phyloP scores from a whole-genome alignment of 192 early-diverging fungal species.

The Coemansia sp. region DNA sequence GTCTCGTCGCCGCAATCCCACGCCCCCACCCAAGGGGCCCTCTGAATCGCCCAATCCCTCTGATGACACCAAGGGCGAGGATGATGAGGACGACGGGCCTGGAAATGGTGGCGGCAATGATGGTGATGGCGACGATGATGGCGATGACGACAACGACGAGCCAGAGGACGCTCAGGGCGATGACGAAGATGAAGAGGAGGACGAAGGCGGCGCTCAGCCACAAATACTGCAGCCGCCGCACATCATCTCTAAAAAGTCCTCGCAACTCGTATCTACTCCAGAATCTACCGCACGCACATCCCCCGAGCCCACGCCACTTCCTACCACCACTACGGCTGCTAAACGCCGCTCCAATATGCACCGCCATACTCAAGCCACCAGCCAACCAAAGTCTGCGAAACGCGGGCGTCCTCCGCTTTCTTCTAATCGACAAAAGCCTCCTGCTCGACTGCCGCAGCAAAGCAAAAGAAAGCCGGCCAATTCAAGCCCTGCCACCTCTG shows the following conservation, averaged over 20 bases:
- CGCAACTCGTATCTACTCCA: slow-evolving; percentile 5
- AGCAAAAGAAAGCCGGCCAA: background rate
- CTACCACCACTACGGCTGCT: background rate
- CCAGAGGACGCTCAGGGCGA: background rate
- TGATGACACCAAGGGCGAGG: slow-evolving; percentile 7
- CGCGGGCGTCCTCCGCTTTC: slow-evolving; percentile 10
- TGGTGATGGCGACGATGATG: slow-evolving; percentile 10
- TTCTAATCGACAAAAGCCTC: slow-evolving; percentile 9
- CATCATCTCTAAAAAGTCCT: background rate
- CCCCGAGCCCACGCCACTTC: slow-evolving; percentile 9
- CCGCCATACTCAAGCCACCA: background rate
- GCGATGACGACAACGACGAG: slow-evolving; percentile 14
- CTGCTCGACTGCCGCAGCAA: slow-evolving; percentile 14
- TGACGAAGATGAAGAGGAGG: slow-evolving; percentile 11
- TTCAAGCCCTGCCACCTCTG: slow-evolving; percentile 3
- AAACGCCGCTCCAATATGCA: background rate
- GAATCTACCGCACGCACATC: slow-evolving; percentile 17
- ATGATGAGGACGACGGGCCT: slow-evolving; percentile 3
- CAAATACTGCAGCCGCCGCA: background rate
- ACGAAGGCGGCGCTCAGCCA: slow-evolving; percentile 9
- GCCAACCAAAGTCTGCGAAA: background rate
- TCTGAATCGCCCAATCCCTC: slow-evolving; percentile 12
- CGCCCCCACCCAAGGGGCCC: slow-evolving; percentile 5
- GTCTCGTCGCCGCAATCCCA: slow-evolving; percentile 7
- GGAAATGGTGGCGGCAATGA: slow-evolving; percentile 6